Evolutionary conservation across 192 early-diverging fungal species (phyloP).

Genomic region (Rhizoclosmatium globosum): DNA sequence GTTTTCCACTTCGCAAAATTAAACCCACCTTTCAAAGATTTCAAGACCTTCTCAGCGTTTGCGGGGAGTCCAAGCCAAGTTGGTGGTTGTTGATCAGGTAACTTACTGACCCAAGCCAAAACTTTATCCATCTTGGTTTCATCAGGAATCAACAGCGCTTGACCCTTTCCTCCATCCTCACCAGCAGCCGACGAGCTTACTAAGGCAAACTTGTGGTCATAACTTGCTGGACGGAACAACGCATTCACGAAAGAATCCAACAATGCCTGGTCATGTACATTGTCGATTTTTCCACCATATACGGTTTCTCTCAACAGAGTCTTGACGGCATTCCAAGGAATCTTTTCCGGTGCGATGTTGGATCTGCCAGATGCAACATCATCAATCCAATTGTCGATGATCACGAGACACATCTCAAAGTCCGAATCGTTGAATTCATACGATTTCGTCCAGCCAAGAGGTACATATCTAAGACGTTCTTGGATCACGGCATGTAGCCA

Average conservation of each 20-base stretch:
- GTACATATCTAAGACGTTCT: conserved; percentile 96
- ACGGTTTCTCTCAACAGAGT: conserved; percentile 86
- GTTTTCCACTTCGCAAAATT: not conserved
- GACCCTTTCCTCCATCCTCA: conserved; percentile 12
- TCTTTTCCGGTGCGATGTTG: conserved; percentile 92
- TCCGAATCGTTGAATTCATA: conserved; percentile 99
- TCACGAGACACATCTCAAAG: conserved; percentile 86
- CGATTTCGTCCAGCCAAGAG: conserved; percentile 95
- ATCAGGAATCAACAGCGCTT: conserved; percentile 77
- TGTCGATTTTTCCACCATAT: conserved; percentile 98
- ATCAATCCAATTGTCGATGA: conserved; percentile 95
- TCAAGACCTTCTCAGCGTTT: conserved; percentile 91
- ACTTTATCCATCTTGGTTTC: conserved; percentile 87
- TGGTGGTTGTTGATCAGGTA: conserved; percentile 94
- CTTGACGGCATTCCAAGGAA: conserved; percentile 95
- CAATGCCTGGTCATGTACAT: conserved; percentile 82
- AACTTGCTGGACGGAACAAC: conserved; percentile 81
- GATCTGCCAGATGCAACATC: conserved; percentile 76
- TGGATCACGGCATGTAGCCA: conserved; percentile 96
- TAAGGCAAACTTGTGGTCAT: conserved; percentile 82
- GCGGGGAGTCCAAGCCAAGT: conserved; percentile 95
- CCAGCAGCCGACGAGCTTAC: conserved; percentile 58
- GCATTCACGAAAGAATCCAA: conserved; percentile 86
- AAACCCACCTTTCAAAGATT: conserved; percentile 77
- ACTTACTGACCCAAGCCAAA: conserved; percentile 83